A percentile compares a stretch with the other conserved stretches of the same genome.
These are phyloP conservation scores for Coemansia sp. DNA, from an alignment of 192 early-diverging fungal genomes.

Conservation along the genomic window DNA sequence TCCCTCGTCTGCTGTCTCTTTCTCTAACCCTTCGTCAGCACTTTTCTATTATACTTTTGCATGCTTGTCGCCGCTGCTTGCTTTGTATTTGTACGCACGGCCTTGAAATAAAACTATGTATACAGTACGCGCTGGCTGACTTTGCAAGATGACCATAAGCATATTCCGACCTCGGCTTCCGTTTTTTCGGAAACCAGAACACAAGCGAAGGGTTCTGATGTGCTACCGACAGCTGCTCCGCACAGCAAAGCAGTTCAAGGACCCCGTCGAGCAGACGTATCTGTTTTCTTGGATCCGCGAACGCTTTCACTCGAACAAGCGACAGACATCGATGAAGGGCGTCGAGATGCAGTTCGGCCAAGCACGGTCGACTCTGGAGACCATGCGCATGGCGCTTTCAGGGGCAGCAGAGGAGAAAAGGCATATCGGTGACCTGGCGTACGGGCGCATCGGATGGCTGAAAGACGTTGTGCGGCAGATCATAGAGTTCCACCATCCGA, in stretches of 20 bases:
- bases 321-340: conserved; percentile 27
- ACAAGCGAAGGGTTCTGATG: conserved; percentile 13
- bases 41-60: too few relatives aligned
- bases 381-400: conserved; percentile 20
- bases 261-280: conserved; percentile 43
- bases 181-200: conserved; percentile 33
- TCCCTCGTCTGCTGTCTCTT: too few relatives aligned
- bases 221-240: conserved; percentile 35
- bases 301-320: conserved; percentile 46
- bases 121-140: too few relatives aligned
- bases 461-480: conserved; percentile 30
- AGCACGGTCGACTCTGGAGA: conserved; percentile 17
- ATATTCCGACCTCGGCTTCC: conserved; percentile 38
- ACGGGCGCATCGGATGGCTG: conserved; percentile 42
- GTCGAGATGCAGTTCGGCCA: conserved; percentile 28
- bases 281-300: conserved; percentile 52
- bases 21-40: too few relatives aligned
- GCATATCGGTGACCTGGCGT: conserved; percentile 44
- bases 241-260: conserved; percentile 18
- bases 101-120: too few relatives aligned
- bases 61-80: too few relatives aligned
- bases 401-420: conserved; percentile 14
- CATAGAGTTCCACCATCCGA: conserved; percentile 35
- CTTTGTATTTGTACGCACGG: background rate
- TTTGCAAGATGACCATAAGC: background rate